Base-by-base conservation (phyloP, 2,329 filamentous ascomycete species). In the Diaporthe citri region DNA sequence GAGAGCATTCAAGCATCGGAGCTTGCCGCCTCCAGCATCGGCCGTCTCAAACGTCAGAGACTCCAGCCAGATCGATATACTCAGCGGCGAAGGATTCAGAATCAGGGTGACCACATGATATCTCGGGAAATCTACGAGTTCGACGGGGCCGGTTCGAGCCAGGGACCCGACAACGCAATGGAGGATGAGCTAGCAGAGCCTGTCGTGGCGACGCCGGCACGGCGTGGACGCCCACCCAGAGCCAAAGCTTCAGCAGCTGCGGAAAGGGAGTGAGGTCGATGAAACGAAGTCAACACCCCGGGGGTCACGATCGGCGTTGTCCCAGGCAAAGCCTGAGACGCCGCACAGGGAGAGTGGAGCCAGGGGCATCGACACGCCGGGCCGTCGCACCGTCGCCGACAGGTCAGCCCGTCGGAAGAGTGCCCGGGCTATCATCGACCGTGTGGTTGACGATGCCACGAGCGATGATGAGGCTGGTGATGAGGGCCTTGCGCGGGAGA, bases 381-480 rank as follows among this genome's bases (percentile, higher is more conserved):
- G 90, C 51, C 89, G 91, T 78, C 87, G 89, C 56, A 90, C 89
- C 77, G 93, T 94, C 77, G 93, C 93, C 28, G 95, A 98, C 84
- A 92, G 94, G 66, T 98, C 96, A 7, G 96, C 96, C 2, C 91
- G 94, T 79, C 92, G 92, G 80, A 98, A 98, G 87, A 97, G 94
- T 82, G 94, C 93, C 31, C 89, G 92, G 70, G 90, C 91, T 4
- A 85, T 98, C 70, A 92, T 97, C 51, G 92, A 96, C 80, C 92
- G 92, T 57, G 91, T 92, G 9, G 87, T 93, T 15, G 88, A 89
- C 28, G 91, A 90, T 25, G 89, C 87, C 12, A 88, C 88, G 36
- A 93, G 91, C 79, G 93, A 95, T 62, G 93, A 95, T 39, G 94
- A 94, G 79, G 90, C 90, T 62, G 93, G 91, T 20, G 92, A 93